These are phyloP conservation scores for Exserohilum rostratum DNA, from an alignment of 2,329 filamentous ascomycete species.

Conservation along the genomic window DNA sequence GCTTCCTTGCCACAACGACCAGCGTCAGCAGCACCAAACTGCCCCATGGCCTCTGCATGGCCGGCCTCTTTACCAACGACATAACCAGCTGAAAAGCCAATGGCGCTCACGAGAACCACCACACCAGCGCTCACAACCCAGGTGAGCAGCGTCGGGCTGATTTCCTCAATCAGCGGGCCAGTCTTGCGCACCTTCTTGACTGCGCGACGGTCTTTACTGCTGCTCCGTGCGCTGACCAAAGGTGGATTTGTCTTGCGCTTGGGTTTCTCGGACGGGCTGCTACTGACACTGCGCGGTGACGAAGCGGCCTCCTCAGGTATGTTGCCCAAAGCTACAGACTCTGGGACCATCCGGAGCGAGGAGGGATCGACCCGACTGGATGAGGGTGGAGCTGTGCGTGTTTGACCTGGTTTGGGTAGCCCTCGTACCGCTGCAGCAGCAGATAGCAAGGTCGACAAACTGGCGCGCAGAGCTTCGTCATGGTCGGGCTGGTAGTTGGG, in stretches of 20 bases:
- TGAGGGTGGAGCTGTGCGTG: slow-evolving; percentile 40
- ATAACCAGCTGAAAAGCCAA: slow-evolving; percentile 70
- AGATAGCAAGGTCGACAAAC: slow-evolving; percentile 93
- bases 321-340: slow-evolving; percentile 63
- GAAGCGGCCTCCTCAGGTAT: slow-evolving; percentile 35
- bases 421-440: slow-evolving; percentile 89
- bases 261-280: slow-evolving; percentile 44
- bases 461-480: slow-evolving; percentile 89
- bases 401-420: slow-evolving; percentile 67
- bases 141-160: slow-evolving; percentile 66
- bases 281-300: slow-evolving; percentile 35
- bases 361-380: slow-evolving; percentile 55
- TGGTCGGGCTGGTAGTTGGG: slow-evolving; percentile 84
- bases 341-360: slow-evolving; percentile 64
- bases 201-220: slow-evolving; percentile 53
- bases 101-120: slow-evolving; percentile 67
- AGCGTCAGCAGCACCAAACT: slow-evolving; percentile 39
- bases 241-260: slow-evolving; percentile 54
- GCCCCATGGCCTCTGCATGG: slow-evolving; percentile 54
- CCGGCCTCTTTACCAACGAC: slow-evolving; percentile 66
- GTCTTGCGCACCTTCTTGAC: slow-evolving; percentile 52
- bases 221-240: slow-evolving; percentile 42
- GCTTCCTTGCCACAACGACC: slow-evolving; percentile 45
- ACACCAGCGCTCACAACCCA: slow-evolving; percentile 71
- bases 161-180: slow-evolving; percentile 46